Conservation (phyloP, 129 eudicot species). For the Chrysanthemum seticuspe region DNA sequence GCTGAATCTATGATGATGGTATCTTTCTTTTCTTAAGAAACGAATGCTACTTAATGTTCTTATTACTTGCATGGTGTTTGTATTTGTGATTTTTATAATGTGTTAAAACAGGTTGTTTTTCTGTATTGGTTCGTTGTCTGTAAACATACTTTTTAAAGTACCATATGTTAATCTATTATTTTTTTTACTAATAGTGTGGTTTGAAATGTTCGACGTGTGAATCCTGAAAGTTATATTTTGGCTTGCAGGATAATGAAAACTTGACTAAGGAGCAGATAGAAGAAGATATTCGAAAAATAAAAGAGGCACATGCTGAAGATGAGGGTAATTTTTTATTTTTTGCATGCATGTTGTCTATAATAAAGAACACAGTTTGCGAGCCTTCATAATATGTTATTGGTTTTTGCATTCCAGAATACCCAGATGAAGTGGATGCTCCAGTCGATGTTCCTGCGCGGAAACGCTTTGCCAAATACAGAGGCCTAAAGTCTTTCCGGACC, state of each 20-base stretch:
- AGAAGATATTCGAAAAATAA: constrained; percentile 78
- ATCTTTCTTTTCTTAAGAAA: neutral
- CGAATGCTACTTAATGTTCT: neutral
- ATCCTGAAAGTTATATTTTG: neutral
- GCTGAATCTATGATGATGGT: constrained; percentile 86
- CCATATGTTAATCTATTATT: neutral
- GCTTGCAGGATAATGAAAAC: constrained; percentile 74
- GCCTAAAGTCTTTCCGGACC: constrained; percentile 84
- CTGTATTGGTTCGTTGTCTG: no score
- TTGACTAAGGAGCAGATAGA: constrained; percentile 95
- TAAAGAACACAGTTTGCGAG: neutral
- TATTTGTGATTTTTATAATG: neutral
- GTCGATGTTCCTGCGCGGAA: constrained; percentile 85
- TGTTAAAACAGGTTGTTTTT: neutral
- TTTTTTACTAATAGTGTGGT: neutral
- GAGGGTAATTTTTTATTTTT: constrained; percentile 52
- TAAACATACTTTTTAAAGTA: no score
- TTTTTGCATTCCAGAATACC: constrained; percentile 60
- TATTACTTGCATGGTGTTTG: neutral
- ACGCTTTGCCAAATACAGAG: constrained; percentile 96
- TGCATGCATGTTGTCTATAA: neutral
- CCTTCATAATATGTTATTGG: neutral
- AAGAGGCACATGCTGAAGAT: constrained; percentile 93
- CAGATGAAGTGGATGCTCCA: constrained; percentile 98
- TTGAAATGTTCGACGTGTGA: neutral